Conservation (phyloP, 129 eudicot genomes). For the Erigeron canadensis region DNA sequence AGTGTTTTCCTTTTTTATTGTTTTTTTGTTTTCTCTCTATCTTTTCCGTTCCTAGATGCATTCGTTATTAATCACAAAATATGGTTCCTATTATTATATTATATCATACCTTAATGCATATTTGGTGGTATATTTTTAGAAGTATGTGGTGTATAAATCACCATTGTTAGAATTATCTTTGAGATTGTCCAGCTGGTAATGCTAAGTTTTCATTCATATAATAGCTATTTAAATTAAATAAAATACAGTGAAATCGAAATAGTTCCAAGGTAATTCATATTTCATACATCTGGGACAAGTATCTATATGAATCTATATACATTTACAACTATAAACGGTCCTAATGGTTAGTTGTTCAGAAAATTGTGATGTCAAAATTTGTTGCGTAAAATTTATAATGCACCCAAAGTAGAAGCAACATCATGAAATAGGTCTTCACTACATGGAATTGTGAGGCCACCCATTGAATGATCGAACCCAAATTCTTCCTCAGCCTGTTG, state of each 20-base stretch:
- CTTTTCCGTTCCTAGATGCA: no score
- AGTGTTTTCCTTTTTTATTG: no score
- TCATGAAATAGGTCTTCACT: not conserved
- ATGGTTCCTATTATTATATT: no score
- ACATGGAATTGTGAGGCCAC: constrained; percentile 1
- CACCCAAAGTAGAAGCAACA: not conserved
- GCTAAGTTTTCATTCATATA: not conserved
- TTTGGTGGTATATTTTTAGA: no score
- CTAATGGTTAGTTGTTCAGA: not conserved
- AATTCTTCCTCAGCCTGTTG: not conserved
- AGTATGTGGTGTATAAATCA: no score
- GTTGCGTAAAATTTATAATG: not conserved
- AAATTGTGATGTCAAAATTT: not conserved
- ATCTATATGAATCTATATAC: not conserved
- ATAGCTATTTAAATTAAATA: not conserved
- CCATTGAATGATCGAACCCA: not conserved
- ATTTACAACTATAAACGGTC: not conserved
- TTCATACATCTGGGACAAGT: not conserved
- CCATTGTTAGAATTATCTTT: no score
- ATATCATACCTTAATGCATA: no score
- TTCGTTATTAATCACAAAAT: no score
- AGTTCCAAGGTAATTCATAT: not conserved
- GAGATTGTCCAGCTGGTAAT: no score
- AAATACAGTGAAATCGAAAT: not conserved
- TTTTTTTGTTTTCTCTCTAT: no score